Evolutionary conservation across 345 rosid species (phyloP), one percentile per base, ranked within the genome.

Genomic region (Populus ilicifolia): DNA sequence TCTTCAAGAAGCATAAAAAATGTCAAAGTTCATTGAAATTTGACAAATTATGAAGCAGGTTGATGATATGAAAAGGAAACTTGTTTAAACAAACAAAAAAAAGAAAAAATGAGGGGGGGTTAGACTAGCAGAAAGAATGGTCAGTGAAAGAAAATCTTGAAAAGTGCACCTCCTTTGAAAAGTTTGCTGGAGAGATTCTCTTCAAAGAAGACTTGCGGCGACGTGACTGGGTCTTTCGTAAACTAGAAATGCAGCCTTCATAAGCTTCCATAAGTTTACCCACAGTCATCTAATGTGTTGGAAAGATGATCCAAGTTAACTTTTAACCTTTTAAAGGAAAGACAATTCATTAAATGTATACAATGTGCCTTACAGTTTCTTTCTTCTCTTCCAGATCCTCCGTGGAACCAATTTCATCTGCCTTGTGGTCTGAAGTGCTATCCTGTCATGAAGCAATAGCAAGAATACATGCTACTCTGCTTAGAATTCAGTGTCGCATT

Each of bases 121-220:
- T 27, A 38, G 56, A 65, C 52, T n/a, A 11, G 54, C 17, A 10
- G 46, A 27, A 48, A 38, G 48, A 52, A 30, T 20, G 35, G 56
- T 36, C 27, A 35, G 52, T 41, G 44, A 29, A 44, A 70, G 27
- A 30, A 33, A 50, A 74, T 18, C 4, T 67, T 36, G 17, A 35
- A 7, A 25, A 73, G 18, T 1, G 23, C 83, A 93, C 99, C 94
- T 80, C 87, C 87, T 88, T 93, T 5, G 99, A 88, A 79, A 96
- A 96, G 89, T 93, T 96, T 35, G 91, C 99, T 1, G 97, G 99
- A 25, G 93, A 74, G 52, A 96, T 87, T 85, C 85, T 87, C 92
- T 84, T 92, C 80, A 96, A 83, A 64, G 99, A 93, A 82, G 83
- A 48, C 63, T 78, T 77, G 21, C 96, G 92, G 44, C 98, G 89